A percentile compares a stretch with the other conserved stretches of the same genome.
Conservation (phyloP, 768 basidiomycete genomes). For the Xerocomus potaroensis region DNA sequence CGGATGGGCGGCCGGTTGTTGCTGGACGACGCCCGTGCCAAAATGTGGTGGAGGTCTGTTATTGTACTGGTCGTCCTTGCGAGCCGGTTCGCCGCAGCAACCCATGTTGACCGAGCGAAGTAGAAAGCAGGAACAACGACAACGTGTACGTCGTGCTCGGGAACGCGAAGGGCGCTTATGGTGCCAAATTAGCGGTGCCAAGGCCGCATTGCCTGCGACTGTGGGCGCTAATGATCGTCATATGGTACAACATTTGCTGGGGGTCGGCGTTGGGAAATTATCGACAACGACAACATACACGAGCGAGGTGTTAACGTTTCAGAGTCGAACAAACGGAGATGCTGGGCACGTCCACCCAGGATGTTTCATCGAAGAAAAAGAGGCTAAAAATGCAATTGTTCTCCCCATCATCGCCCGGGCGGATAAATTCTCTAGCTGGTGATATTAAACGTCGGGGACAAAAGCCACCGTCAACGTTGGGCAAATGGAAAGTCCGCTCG, state of each 20-base stretch:
- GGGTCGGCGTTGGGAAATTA: no score
- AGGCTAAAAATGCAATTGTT: background rate
- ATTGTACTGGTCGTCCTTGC: conserved; percentile 29
- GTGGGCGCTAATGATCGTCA: background rate
- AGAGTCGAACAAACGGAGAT: no score
- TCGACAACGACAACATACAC: no score
- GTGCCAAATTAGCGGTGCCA: conserved; percentile 12
- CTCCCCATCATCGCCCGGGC: background rate
- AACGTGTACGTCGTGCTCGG: conserved; percentile 1
- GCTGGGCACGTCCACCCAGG: no score
- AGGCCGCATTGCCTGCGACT: no score
- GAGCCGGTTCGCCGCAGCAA: conserved; percentile 58
- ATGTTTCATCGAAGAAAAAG: background rate
- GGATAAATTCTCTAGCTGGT: no score
- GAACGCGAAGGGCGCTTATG: conserved; percentile 9
- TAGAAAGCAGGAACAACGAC: background rate
- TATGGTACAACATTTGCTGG: no score
- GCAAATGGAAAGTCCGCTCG: no score
- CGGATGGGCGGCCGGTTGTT: conserved; percentile 48
- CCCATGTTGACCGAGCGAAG: conserved; percentile 39
- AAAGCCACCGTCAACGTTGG: no score
- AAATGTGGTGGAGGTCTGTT: conserved; percentile 31
- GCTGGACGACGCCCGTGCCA: conserved; percentile 37
- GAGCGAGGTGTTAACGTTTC: no score
- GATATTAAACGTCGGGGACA: no score